Evolutionary conservation across 2,329 filamentous ascomycete genomes (phyloP).

Genomic region (Aspergillus sp.): DNA sequence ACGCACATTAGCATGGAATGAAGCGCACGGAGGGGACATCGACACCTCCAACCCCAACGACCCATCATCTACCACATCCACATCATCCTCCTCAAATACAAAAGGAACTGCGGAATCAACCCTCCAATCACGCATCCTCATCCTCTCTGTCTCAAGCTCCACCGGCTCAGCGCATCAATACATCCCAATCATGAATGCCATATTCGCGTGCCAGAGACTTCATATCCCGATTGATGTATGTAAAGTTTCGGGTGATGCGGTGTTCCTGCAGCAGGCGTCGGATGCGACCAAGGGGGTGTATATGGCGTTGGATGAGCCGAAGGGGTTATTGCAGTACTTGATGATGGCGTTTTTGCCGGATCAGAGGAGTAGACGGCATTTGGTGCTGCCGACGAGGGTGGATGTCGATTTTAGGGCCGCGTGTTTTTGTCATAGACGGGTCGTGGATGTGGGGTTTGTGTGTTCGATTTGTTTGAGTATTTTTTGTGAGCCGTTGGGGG

Average conservation of each 20-base stretch:
- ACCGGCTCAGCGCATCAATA: constrained; percentile 86
- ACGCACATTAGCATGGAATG: constrained; percentile 64
- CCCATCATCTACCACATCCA: neutral
- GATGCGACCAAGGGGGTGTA: constrained; percentile 72
- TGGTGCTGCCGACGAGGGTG: constrained; percentile 78
- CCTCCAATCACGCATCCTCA: constrained; percentile 79
- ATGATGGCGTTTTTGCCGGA: constrained; percentile 93
- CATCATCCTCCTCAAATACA: constrained; percentile 16
- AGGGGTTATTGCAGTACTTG: constrained; percentile 83
- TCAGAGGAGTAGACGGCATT: constrained; percentile 60
- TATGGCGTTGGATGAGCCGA: constrained; percentile 62
- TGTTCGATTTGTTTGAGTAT: constrained; percentile 96
- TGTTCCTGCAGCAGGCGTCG: constrained; percentile 89
- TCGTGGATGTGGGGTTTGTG: constrained; percentile 90
- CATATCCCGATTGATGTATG: constrained; percentile 90
- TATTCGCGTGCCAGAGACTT: constrained; percentile 89
- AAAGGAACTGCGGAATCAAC: constrained; percentile 15
- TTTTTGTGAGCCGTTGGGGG: constrained; percentile 69
- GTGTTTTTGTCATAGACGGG: constrained; percentile 91
- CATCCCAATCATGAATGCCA: constrained; percentile 97
- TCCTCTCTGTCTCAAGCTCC: constrained; percentile 86
- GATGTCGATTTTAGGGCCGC: constrained; percentile 96
- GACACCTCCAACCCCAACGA: constrained; percentile 26
- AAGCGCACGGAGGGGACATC: constrained; percentile 54
- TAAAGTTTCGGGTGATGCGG: constrained; percentile 79